These are phyloP conservation scores for Stropharia rugosoannulata DNA, from an alignment of 768 basidiomycete genomes.

Conservation along the genomic window DNA sequence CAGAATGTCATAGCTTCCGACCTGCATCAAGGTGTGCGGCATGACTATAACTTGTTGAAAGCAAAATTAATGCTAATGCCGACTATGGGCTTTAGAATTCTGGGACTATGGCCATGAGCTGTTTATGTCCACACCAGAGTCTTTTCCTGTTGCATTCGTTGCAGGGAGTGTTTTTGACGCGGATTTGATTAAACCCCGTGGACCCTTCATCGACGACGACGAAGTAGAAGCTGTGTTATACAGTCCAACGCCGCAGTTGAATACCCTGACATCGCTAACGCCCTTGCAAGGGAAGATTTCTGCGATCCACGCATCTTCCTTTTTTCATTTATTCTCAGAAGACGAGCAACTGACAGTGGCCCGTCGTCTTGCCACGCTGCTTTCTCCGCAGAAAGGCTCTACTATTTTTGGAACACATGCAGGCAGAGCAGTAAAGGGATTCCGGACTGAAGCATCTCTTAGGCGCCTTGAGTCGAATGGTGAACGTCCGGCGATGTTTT, in stretches of 20 bases:
- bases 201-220: slow-evolving; percentile 8
- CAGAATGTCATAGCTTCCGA: slow-evolving; percentile 36
- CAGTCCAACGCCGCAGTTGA: slow-evolving; percentile 9
- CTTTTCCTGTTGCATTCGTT: slow-evolving; percentile 55
- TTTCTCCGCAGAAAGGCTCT: slow-evolving; percentile 30
- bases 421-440: slow-evolving; percentile 31
- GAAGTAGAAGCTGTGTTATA: neutral
- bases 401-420: slow-evolving; percentile 36
- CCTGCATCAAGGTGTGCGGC: slow-evolving; percentile 26
- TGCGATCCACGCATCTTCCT: slow-evolving; percentile 39
- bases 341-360: slow-evolving; percentile 29
- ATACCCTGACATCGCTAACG: slow-evolving; percentile 22
- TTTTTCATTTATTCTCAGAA: slow-evolving; percentile 39
- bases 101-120: slow-evolving; percentile 65
- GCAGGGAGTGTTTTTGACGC: slow-evolving; percentile 54
- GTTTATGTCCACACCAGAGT: slow-evolving; percentile 48
- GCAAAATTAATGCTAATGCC: neutral
- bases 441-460: slow-evolving; percentile 1
- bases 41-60: neutral
- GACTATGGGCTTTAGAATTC: slow-evolving; percentile 35
- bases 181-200: slow-evolving; percentile 33
- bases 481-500: slow-evolving; percentile 28
- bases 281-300: slow-evolving; percentile 42
- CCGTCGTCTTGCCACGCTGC: slow-evolving; percentile 26
- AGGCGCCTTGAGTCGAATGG: neutral